Evolutionary conservation across 2,329 filamentous ascomycete genomes (phyloP), one percentile per base, ranked within the genome.

Genomic region (Calonectria hongkongensis): DNA sequence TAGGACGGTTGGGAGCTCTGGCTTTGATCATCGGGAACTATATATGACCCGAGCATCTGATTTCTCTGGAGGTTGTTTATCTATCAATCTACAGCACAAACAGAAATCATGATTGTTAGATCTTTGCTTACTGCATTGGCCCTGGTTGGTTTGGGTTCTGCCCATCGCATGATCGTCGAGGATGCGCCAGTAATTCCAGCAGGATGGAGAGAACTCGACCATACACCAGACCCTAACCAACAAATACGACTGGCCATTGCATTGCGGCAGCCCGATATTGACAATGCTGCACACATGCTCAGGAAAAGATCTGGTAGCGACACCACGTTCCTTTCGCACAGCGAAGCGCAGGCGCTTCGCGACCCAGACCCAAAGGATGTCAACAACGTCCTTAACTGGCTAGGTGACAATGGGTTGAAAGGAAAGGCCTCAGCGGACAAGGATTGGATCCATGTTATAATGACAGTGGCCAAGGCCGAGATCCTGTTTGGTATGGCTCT

Each of bases 361-460:
- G 74, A 78, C 10, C 84, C 87, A 0, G 78, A 81, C 10, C 67
- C 78, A 2, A 72, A 80, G 2, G 82, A 85, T 8, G 80, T 86
- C 10, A 70, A 82, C 12, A 73, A 78, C 0, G 86, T 89, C 4
- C 71, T 84, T 7, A 68, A 73, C 9, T 89, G 88, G 88, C 81
- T 89, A 2, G 77, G 76, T 33, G 78, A 82, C 2, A 82, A 83
- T 48, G 84, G 83, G 6, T 81, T 89, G 28, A 73, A 74, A 28
- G 75, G 72, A 6, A 76, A 83, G 25, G 75, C 81, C 10, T 79
- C 78, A 1, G 73, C 77, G 0, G 81, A 85, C 30, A 83, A 84
- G 27, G 83, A 87, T 16, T 87, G 86, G 82, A 78, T 90, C 68
- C 82, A 83, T 60, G 83, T 88, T 58, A 82, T 84, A 47, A 82